These are phyloP conservation scores for Withania somnifera DNA, from an alignment of 305 asterid genomes.

Conservation along the genomic window DNA sequence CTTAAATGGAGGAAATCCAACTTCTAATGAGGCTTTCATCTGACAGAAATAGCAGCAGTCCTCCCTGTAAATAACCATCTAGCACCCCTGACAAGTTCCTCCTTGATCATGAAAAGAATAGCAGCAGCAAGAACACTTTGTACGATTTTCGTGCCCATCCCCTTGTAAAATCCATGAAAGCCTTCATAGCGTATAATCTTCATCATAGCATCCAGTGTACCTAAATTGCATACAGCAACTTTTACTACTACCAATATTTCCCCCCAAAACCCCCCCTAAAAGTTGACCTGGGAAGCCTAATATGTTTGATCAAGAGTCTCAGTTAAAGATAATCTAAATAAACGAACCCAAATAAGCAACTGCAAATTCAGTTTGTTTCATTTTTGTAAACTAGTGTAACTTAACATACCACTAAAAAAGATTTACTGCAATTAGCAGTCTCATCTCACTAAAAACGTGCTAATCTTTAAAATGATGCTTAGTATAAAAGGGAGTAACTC, in stretches of 20 bases:
- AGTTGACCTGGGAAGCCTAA: background rate
- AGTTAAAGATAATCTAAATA: background rate
- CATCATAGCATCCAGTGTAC: constrained; percentile 74
- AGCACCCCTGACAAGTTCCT: constrained; percentile 80
- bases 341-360: background rate
- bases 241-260: background rate
- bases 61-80: constrained; percentile 56
- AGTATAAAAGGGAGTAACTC: background rate
- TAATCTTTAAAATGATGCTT: background rate
- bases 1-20: background rate
- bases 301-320: background rate
- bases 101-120: constrained; percentile 91
- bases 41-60: constrained; percentile 18
- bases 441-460: background rate
- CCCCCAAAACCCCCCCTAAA: background rate
- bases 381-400: background rate
- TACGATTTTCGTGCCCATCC: constrained; percentile 89
- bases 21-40: constrained; percentile 21
- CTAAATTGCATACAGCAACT: constrained; percentile 29
- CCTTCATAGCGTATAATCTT: constrained; percentile 91
- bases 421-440: background rate
- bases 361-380: background rate
- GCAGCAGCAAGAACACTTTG: constrained; percentile 98
- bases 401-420: background rate
- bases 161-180: constrained; percentile 68